These are phyloP conservation scores for Geum urbanum DNA, from an alignment of 306 rosid species.

Conservation along the genomic window DNA sequence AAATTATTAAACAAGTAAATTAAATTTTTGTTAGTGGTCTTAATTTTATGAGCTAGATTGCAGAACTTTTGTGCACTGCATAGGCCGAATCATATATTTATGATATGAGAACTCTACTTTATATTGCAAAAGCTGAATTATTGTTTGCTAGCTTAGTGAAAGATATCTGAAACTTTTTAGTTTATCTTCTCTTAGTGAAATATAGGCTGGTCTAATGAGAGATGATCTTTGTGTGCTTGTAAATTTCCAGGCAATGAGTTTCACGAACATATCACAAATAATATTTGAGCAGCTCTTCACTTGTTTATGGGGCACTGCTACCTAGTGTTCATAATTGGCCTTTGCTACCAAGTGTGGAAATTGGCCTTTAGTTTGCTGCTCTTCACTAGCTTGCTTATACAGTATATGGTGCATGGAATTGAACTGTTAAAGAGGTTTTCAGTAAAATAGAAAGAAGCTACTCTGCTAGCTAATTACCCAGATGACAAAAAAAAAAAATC, in stretches of 20 bases:
- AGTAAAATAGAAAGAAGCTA: conserved; percentile 19
- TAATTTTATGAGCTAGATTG: conserved; percentile 1
- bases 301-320: conserved; percentile 27
- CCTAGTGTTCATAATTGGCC: not conserved
- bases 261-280: conserved; percentile 22
- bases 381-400: no score
- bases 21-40: not conserved
- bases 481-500: conserved; percentile 18
- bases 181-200: conserved; percentile 71
- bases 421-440: not conserved
- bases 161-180: conserved; percentile 42
- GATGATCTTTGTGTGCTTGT: conserved; percentile 44
- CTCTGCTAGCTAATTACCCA: not conserved
- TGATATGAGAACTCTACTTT: conserved; percentile 15
- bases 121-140: conserved; percentile 25
- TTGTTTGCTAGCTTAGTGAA: conserved; percentile 20
- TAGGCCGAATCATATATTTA: no score
- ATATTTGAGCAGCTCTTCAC: conserved; percentile 32
- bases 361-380: conserved; percentile 13
- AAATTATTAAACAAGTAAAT: not conserved
- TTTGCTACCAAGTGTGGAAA: conserved; percentile 8
- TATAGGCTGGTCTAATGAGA: conserved; percentile 76
- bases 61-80: no score
- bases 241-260: conserved; percentile 48
- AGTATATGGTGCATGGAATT: no score